Conservation (phyloP, 345 rosid species). For the Populus alba region DNA sequence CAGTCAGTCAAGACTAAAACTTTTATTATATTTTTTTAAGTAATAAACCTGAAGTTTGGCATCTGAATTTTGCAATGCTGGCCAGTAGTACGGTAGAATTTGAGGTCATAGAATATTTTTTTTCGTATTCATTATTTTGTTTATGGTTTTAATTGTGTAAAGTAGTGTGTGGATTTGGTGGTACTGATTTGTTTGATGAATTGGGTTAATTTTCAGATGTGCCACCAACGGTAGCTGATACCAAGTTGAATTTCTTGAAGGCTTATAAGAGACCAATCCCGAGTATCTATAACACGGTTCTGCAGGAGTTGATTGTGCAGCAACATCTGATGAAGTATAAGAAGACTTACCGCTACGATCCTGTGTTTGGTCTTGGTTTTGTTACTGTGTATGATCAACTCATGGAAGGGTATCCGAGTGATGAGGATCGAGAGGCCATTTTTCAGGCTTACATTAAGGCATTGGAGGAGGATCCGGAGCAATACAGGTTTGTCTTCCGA, state of each 20-base stretch:
- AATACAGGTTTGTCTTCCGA: slow-evolving; percentile 60
- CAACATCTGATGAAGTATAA: slow-evolving; percentile 94
- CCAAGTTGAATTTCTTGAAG: slow-evolving; percentile 72
- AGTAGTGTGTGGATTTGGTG: not conserved
- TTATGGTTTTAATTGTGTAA: not conserved
- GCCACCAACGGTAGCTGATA: slow-evolving; percentile 88
- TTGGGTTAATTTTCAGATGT: slow-evolving; percentile 45
- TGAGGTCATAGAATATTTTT: not conserved
- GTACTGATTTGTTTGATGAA: slow-evolving; percentile 4
- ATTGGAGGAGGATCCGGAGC: slow-evolving; percentile 80
- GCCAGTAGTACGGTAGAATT: not conserved
- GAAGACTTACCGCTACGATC: slow-evolving; percentile 72
- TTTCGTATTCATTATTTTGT: not conserved
- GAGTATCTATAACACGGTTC: slow-evolving; percentile 75
- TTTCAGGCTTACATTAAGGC: slow-evolving; percentile 80
- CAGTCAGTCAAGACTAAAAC: too few relatives aligned
- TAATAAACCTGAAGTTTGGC: not conserved
- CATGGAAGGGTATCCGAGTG: slow-evolving; percentile 97
- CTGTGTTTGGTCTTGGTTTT: slow-evolving; percentile 92
- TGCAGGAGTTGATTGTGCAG: slow-evolving; percentile 92
- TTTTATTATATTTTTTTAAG: not conserved
- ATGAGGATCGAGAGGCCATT: slow-evolving; percentile 80
- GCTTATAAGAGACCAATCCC: slow-evolving; percentile 91
- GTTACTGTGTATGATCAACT: slow-evolving; percentile 94
- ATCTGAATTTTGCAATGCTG: slow-evolving; percentile 16